Base-by-base conservation (phyloP, 495 filamentous ascomycete species). In the Astrothelium subdiscretum region DNA sequence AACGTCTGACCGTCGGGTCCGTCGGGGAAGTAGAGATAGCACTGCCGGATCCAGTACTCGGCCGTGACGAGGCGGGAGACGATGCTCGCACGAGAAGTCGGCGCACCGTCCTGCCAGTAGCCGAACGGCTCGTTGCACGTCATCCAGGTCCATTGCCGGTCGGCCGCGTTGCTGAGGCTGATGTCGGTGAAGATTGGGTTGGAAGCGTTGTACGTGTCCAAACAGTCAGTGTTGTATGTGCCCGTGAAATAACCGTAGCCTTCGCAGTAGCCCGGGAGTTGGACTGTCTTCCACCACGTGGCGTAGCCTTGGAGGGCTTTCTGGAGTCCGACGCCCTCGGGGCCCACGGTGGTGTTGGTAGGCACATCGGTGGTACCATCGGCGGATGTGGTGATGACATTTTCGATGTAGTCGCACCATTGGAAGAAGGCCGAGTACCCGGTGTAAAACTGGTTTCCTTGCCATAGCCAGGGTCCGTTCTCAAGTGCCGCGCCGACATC, bases 141-240 rank as follows among this genome's bases (percentile, higher is more conserved):
- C 69, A 87, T 75, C 83, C 82, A 87, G 63, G 76, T 70, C 85
- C 84, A 88, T 63, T 87, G 85, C 15, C 82, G 73, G 71, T 87
- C 74, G 48, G 72, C 67, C 6, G 65, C 64, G 69, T 87, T 87
- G 64, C 59, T 59, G 0, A 81, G 76, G 1, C 75, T 71, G 18
- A 74, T 68, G 64, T 88, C 83, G 32, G 80, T 80, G 71, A 78
- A 88, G 13, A 82, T 64, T 18, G 78, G 75, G 69, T 78, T 85
- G 54, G 75, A 76, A 3, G 79, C 70, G 67, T 88, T 81, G 65
- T 82, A 75, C 1, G 76, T 80, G 69, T 86, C 74, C 69, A 81
- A 80, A 71, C 85, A 88, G 1, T 69, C 78, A 32, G 77, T 78
- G 62, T 78, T 77, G 58, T 68, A 68, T 12, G 68, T 60, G 61